Evolutionary conservation across 176 grass and related monocot genomes (phyloP).

Genomic region (Tillandsia leiboldiana): DNA sequence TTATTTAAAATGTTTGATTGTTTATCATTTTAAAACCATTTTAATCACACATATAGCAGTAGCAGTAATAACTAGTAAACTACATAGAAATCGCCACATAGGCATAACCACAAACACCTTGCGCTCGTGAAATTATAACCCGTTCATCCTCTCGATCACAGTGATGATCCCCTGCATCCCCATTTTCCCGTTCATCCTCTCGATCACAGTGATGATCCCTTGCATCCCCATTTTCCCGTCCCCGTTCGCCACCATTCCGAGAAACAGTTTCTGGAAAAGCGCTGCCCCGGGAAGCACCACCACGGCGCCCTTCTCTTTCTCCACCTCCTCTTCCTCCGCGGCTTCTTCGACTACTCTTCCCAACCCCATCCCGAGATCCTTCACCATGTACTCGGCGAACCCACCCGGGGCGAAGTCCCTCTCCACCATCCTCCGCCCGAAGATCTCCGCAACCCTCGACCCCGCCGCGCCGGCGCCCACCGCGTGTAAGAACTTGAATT

Average conservation of each 20-base stretch:
- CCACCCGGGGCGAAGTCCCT: conserved; percentile 54
- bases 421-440: conserved; percentile 39
- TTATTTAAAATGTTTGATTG: no score
- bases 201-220: conserved; percentile 57
- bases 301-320: no score
- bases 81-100: neutral
- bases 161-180: no score
- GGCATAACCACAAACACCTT: conserved; percentile 22
- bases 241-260: conserved; percentile 61
- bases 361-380: conserved; percentile 84
- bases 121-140: conserved; percentile 1
- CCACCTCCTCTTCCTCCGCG: neutral
- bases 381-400: conserved; percentile 54
- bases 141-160: no score
- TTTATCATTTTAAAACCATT: no score
- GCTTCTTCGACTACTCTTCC: conserved; percentile 23
- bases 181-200: conserved; percentile 71
- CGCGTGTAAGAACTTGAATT: no score
- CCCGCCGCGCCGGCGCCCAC: conserved; percentile 55
- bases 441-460: conserved; percentile 66
- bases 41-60: no score
- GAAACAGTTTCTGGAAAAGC: conserved; percentile 62
- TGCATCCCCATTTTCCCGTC: conserved; percentile 52
- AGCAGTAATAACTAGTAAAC: neutral
- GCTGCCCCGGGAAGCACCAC: conserved; percentile 52